Base-by-base conservation (phyloP, 768 basidiomycete species). In the Aureoboletus auriporus region DNA sequence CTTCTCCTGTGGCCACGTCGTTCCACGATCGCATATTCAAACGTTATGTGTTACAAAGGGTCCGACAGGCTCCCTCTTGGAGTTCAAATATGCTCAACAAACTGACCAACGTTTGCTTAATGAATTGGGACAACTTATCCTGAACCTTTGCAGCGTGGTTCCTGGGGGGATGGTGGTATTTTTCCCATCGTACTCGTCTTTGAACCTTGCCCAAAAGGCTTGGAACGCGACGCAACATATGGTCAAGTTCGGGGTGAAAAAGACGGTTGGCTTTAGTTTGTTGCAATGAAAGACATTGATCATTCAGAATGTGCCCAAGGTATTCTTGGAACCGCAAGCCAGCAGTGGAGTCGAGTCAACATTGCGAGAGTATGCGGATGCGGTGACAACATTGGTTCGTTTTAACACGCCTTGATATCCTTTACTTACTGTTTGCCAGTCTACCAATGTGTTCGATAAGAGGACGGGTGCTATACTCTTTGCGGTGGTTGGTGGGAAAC, bases 401-500 rank as follows among this genome's bases (percentile, higher is more conserved):
- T 38, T 28, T 14, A 16, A 17, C 26, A 5, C n/a, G 1, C 39
- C n/a, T 5, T 16, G 0, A 11, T 13, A 3, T 4, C n/a, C 4
- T 39, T 7, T 41, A 8, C 49, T 68, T 23, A 56, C 28, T 6
- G 14, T 26, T 12, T 23, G 7, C 27, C n/a, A 66, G 67, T 56
- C 65, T 14, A 16, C 37, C 11, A 47, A 57, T 41, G 8, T 20
- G 28, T 54, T 63, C 30, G 50, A 57, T 62, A 64, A 67, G 69
- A 53, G 61, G 60, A 67, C 67, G 1, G 93, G 93, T 13, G 90
- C 91, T 3, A 65, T 99, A 34, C 71, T 99, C 5, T 85, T 98
- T 47, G 95, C 96, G 2, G 96, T 98, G 9, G 86, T 98, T 26
- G 94, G 94, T 14, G 95, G 93, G 26, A 98, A 97, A 63, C 77